Evolutionary conservation across 805 yeast species (phyloP), one percentile per base, ranked within the genome.

Genomic region (Candida andamanensis): DNA sequence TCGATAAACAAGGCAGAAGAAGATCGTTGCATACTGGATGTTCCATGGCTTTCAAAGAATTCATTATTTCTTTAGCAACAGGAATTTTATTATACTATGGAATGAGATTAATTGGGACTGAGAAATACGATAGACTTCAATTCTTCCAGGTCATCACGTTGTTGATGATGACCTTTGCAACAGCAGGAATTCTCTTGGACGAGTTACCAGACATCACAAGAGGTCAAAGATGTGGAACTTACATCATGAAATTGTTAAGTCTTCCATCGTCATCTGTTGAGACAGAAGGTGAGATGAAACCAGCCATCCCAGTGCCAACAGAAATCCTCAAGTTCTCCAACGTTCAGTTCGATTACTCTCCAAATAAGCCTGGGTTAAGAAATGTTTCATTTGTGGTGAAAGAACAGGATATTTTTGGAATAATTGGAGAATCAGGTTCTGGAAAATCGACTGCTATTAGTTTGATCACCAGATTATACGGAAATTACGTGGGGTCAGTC

Each of bases 391-490:
- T 81, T 19, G 26, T 37, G 0, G 50, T 89, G 2, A 17, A 46
- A 0, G 45, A 58, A 8, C 72, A 74, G 13, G 74, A 76, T 35
- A 61, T 73, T 0, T 62, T 82, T 14, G 92, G 85, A 1, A 54
- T 92, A 1, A 74, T 80, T 3, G 99, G 98, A 1, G 76, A 73
- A 21, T 85, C 97, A 2, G 99, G 99, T 0, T 72, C 81, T 10
- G 99, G 99, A 0, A 92, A 92, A 54, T 82, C 96, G 0, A 86
- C 97, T 0, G 40, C 90, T 1, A 56, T 76, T 0, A 61, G 69
- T 1, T 44, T 89, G 9, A 41, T 89, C 0, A 54, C 78, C 2
- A 61, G 80, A 30, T 54, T 89, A 1, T 76, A 76, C 38, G 52
- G 51, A 1, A 58, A 67, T 2, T 42, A 56, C 3, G 41, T 56